Evolutionary conservation across 163 green algal genomes (phyloP).

Genomic region (Prototheca wickerhamii): DNA sequence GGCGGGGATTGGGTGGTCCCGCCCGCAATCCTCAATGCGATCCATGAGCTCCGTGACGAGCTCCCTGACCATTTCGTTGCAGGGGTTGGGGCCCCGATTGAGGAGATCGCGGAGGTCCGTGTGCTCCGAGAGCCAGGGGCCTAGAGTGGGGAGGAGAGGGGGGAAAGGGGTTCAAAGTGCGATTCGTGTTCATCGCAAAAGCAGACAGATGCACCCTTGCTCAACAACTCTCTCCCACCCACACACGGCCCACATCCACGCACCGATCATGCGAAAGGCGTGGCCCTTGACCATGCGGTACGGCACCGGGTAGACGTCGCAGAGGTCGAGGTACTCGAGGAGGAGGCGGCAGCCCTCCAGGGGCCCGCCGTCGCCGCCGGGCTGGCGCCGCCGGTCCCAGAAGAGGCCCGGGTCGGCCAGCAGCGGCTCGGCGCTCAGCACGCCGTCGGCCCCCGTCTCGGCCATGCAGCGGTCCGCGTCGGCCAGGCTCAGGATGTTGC

Average conservation of each 20-base stretch:
- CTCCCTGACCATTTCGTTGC: slow-evolving; percentile 17
- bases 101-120: slow-evolving; percentile 77
- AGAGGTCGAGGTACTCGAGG: slow-evolving; percentile 42
- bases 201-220: too few species aligned
- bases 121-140: slow-evolving; percentile 72
- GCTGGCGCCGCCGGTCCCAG: neutral
- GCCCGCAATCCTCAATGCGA: slow-evolving; percentile 38
- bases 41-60: slow-evolving; percentile 42
- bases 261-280: slow-evolving; percentile 78
- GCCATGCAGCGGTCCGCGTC: slow-evolving; percentile 70
- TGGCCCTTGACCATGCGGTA: slow-evolving; percentile 87
- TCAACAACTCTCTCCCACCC: too few species aligned
- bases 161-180: too few species aligned
- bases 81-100: slow-evolving; percentile 33
- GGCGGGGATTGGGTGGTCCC: slow-evolving; percentile 43
- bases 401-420: slow-evolving; percentile 91
- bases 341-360: slow-evolving; percentile 26
- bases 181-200: too few species aligned
- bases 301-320: slow-evolving; percentile 48
- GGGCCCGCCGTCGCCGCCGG: neutral
- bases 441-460: slow-evolving; percentile 76
- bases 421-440: slow-evolving; percentile 79
- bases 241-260: too few species aligned
- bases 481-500: slow-evolving; percentile 70
- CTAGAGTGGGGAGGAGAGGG: too few species aligned